These are phyloP conservation scores for Chenopodium suecicum DNA, from an alignment of 148 eudicot species.

Conservation along the genomic window DNA sequence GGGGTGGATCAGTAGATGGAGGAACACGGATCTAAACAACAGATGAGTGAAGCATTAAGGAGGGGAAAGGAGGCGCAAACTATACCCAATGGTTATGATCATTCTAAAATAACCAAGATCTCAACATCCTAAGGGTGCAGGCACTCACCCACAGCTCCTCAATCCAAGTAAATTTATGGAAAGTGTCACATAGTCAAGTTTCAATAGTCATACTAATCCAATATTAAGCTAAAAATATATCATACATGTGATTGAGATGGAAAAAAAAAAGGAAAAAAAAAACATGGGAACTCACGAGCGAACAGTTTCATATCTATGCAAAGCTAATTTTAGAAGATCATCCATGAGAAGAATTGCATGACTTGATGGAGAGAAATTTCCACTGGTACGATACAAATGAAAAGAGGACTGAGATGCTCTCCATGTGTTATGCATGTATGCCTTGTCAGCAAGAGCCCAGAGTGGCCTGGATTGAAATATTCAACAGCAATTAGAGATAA, in stretches of 20 bases:
- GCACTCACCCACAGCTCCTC: not conserved
- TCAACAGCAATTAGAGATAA: not conserved
- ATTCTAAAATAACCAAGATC: constrained; percentile 5
- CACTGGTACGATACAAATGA: constrained; percentile 76
- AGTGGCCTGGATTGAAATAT: constrained; percentile 58
- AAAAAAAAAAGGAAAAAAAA: not conserved
- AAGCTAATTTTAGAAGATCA: constrained; percentile 74
- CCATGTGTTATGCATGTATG: constrained; percentile 94
- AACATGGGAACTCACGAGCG: constrained; percentile 64
- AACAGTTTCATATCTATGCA: constrained; percentile 94
- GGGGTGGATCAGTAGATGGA: too few relatives aligned
- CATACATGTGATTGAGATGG: not conserved
- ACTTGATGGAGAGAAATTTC: constrained; percentile 63
- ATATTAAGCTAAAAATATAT: not conserved
- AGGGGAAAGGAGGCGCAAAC: not conserved
- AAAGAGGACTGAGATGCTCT: constrained; percentile 91
- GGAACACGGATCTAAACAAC: too few relatives aligned
- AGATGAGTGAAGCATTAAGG: too few relatives aligned
- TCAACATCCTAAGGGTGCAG: too few relatives aligned
- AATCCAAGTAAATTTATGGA: not conserved
- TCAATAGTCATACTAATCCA: not conserved
- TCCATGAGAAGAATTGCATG: constrained; percentile 62
- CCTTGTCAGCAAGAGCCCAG: constrained; percentile 94
- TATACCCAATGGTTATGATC: not conserved
- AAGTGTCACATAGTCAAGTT: not conserved